These are phyloP conservation scores for Diaporthe destruens DNA, from an alignment of 2,329 filamentous ascomycete genomes.

Conservation along the genomic window DNA sequence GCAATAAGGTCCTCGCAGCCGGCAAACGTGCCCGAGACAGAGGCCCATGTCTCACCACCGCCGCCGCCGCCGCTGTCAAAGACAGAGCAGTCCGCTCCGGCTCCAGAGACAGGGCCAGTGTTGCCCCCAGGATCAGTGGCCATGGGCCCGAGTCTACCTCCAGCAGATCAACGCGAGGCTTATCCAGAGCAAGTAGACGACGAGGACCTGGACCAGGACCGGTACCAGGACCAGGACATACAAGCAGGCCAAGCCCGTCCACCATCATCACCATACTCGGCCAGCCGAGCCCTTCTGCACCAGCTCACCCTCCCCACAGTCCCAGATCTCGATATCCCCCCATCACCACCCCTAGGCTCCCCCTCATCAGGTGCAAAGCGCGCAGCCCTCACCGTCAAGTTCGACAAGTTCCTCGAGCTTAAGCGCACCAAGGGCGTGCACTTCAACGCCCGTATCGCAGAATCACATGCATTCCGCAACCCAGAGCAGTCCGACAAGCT, in stretches of 20 bases:
- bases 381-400: conserved; percentile 69
- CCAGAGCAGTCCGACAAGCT: conserved; percentile 80
- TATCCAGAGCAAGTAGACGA: conserved; percentile 41
- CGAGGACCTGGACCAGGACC: background rate
- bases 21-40: background rate
- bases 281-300: conserved; percentile 73
- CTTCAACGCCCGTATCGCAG: conserved; percentile 81
- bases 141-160: conserved; percentile 42
- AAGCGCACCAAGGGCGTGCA: conserved; percentile 79
- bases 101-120: conserved; percentile 14
- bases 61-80: conserved; percentile 10
- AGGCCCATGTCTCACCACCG: background rate
- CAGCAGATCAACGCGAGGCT: conserved; percentile 38
- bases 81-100: background rate
- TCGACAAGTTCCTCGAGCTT: conserved; percentile 80
- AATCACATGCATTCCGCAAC: conserved; percentile 76
- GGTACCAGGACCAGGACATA: background rate
- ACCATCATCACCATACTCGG: conserved; percentile 75
- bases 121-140: conserved; percentile 8
- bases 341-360: conserved; percentile 73
- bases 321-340: conserved; percentile 80
- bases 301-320: conserved; percentile 80
- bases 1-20: background rate
- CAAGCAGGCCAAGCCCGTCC: conserved; percentile 13
- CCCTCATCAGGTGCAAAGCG: conserved; percentile 44